Percentiles rank a stretch among this genome's conserved stretches.
phyloP scores from a whole-genome alignment of 169 alveolate genomes.

The Eimeria necatrix region DNA sequence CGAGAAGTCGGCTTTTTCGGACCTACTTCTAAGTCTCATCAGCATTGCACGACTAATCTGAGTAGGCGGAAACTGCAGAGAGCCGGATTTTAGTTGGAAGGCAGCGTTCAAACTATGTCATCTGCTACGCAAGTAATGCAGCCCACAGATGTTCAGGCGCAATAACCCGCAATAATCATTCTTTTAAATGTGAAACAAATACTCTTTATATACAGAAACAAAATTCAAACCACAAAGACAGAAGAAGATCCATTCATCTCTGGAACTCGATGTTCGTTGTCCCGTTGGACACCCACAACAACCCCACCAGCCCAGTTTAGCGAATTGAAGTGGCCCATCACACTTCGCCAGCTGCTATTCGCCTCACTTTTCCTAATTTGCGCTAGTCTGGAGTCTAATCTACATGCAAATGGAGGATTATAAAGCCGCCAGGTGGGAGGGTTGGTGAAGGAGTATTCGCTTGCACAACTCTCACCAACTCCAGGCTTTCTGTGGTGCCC shows the following conservation, averaged over 20 bases:
- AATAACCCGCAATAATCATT: too few relatives aligned
- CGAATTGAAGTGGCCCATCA: background rate
- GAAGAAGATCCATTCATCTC: background rate
- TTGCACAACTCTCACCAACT: background rate
- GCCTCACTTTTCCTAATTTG: background rate
- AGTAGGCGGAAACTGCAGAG: too few relatives aligned
- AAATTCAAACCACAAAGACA: background rate
- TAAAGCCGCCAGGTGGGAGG: conserved; percentile 47
- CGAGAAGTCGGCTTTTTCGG: too few relatives aligned
- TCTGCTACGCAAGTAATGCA: too few relatives aligned
- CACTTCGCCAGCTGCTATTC: background rate
- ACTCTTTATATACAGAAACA: background rate
- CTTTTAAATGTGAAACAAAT: too few relatives aligned
- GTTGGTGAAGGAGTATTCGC: background rate
- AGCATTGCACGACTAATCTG: too few relatives aligned
- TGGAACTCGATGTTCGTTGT: background rate
- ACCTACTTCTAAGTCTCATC: too few relatives aligned
- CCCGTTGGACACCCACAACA: background rate
- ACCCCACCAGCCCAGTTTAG: background rate
- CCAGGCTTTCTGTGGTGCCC: background rate
- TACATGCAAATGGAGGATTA: conserved; percentile 43
- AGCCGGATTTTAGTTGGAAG: too few relatives aligned
- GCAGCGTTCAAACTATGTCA: too few relatives aligned
- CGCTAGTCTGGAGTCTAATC: background rate
- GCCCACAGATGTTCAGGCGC: too few relatives aligned